Evolutionary conservation across 192 early-diverging fungal genomes (phyloP), one percentile per base, ranked within the genome.

Genomic region (Anaeromyces robustus): DNA sequence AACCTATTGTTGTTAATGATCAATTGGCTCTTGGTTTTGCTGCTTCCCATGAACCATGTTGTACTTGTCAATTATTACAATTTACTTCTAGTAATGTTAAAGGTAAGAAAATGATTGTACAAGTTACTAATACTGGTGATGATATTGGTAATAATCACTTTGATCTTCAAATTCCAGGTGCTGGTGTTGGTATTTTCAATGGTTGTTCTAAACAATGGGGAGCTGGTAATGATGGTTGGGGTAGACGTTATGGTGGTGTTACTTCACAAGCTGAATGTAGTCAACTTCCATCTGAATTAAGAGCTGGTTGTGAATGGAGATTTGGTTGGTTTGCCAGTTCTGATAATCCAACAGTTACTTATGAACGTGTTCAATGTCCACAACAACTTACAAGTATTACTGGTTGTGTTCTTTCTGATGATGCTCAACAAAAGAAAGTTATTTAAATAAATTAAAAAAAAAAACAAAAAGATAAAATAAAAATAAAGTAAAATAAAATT

Each of bases 241-340:
- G 80, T 19, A 17, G 14, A 30, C 80, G 80, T 30, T 81, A 81
- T 37, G 80, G 80, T 29, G 80, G 80, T 29, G 80, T 81, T 3
- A 43, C 13, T 0, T 28, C 43, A 4, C 6, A 14, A 17, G 0
- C 31, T 29, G 32, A 68, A n/a, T 81, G 80, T 78, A 30, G 32
- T 28, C 29, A 30, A 17, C 80, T 81, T 29, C 80, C 80, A 19
- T 22, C 29, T 6, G 11, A 29, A 18, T 19, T 81, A 30, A 30
- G 37, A 78, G 29, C 17, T 11, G 80, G 80, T 17, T 81, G 80
- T 32, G 16, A 17, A 28, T 81, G 5, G 5, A 77, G 80, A 32
- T 81, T 81, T 41, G 80, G 80, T 14, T 81, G 80, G 80, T 81
- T 81, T 78, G 31, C 1, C 30, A 78, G 80, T 29, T 29, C 80